Percentiles rank a stretch among this genome's conserved stretches.
Evolutionary conservation across 441 rosid species (phyloP).

Genomic region (Pelargonium myrrhifolium): DNA sequence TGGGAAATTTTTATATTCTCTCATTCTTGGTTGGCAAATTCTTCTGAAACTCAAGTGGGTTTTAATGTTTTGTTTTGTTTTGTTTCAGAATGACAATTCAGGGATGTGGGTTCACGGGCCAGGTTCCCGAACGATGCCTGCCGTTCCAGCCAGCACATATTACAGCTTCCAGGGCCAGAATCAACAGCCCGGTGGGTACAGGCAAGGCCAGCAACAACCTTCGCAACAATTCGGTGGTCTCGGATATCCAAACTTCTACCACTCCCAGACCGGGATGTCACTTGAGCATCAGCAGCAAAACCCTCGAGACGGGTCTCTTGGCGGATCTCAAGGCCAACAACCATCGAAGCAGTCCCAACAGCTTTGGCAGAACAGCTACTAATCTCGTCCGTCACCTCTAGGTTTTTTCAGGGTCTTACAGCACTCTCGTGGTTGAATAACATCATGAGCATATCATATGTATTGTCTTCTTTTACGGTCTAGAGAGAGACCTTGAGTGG

Average conservation of each 20-base stretch:
- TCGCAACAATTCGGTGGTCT: slow-evolving; percentile 68
- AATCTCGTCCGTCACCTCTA: slow-evolving; percentile 30
- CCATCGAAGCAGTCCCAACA: slow-evolving; percentile 73
- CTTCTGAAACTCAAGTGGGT: neutral
- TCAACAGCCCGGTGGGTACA: slow-evolving; percentile 68
- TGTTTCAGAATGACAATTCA: slow-evolving; percentile 67
- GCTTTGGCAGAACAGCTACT: slow-evolving; percentile 92
- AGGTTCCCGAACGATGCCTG: slow-evolving; percentile 71
- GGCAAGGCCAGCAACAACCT: slow-evolving; percentile 84
- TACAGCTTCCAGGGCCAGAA: slow-evolving; percentile 88
- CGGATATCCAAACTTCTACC: slow-evolving; percentile 86
- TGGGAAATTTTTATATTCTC: too few species aligned
- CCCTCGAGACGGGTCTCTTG: slow-evolving; percentile 71
- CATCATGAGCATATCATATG: slow-evolving; percentile 1
- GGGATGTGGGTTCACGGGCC: slow-evolving; percentile 88
- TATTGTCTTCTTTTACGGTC: slow-evolving; percentile 19
- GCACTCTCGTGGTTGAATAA: slow-evolving; percentile 27
- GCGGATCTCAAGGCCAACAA: slow-evolving; percentile 71
- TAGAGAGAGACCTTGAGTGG: slow-evolving; percentile 28
- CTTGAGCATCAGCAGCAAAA: slow-evolving; percentile 57
- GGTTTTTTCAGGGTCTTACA: slow-evolving; percentile 49
- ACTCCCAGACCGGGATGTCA: slow-evolving; percentile 16
- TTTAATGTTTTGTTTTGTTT: slow-evolving; percentile 12
- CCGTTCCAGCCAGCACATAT: slow-evolving; percentile 66
- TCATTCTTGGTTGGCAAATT: too few species aligned